Conservation (phyloP, 1,284 basidiomycete species). For the Tilletiopsis washingtonensis region DNA sequence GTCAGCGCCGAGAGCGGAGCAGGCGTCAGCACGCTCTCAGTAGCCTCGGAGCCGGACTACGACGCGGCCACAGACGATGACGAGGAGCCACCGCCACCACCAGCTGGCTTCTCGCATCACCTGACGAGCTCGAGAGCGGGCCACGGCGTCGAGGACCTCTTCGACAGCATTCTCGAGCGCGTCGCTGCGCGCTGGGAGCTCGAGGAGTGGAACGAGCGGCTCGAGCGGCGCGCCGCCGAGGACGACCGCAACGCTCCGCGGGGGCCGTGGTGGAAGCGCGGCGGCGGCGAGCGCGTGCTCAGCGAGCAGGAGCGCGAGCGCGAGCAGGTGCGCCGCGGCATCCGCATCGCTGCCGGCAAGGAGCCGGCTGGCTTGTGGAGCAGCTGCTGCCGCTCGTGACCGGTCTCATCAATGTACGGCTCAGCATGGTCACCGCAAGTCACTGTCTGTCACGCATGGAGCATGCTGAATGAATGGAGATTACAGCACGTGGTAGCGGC, state of each 20-base stretch:
- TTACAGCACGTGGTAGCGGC: constrained; percentile 3
- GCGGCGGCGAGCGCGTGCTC: background rate
- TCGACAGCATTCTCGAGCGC: background rate
- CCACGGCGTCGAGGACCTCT: background rate
- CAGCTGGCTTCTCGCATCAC: constrained; percentile 9
- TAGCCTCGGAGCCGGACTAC: background rate
- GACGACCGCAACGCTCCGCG: background rate
- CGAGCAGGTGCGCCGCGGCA: background rate
- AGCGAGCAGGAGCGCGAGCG: background rate
- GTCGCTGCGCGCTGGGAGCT: background rate
- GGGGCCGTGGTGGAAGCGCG: background rate
- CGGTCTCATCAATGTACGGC: no score
- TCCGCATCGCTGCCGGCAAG: background rate
- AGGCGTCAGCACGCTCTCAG: no score
- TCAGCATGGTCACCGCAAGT: no score
- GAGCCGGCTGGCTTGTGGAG: no score
- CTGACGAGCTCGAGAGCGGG: background rate
- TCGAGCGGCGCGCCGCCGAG: background rate
- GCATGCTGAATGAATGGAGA: no score
- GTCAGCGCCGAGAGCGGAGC: no score
- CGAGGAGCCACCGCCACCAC: constrained; percentile 57
- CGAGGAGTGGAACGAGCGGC: background rate
- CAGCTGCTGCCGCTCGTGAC: no score
- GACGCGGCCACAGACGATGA: constrained; percentile 60
- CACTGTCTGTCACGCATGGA: no score